These are phyloP conservation scores for Oleoguttula mirabilis DNA, from an alignment of 495 filamentous ascomycete species.

Conservation along the genomic window DNA sequence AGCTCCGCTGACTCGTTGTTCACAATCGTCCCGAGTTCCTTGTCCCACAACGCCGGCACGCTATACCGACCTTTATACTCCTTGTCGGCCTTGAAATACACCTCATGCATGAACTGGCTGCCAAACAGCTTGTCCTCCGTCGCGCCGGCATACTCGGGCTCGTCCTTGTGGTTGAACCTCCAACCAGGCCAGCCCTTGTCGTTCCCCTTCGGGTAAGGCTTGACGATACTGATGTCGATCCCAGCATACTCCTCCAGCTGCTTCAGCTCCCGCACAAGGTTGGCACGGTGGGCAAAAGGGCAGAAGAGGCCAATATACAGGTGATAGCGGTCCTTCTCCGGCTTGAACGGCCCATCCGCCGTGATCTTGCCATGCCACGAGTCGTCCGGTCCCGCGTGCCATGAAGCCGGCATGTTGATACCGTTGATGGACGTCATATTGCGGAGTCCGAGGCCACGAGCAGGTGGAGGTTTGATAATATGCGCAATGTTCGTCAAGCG, in stretches of 20 bases:
- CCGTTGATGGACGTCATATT: not conserved
- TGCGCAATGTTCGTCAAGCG: not conserved
- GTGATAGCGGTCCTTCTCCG: constrained; percentile 29
- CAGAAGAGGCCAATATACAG: constrained; percentile 40
- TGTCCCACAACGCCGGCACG: constrained; percentile 48
- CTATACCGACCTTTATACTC: constrained; percentile 42
- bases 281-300: constrained; percentile 40
- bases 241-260: constrained; percentile 24
- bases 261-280: constrained; percentile 30
- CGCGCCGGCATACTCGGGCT: constrained; percentile 33
- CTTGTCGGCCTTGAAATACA: constrained; percentile 42
- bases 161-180: constrained; percentile 37
- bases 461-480: not conserved
- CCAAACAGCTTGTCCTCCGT: constrained; percentile 42
- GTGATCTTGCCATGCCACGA: constrained; percentile 32
- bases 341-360: constrained; percentile 25
- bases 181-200: constrained; percentile 39
- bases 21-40: constrained; percentile 36
- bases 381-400: constrained; percentile 15
- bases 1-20: constrained; percentile 45
- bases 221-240: constrained; percentile 29
- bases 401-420: constrained; percentile 5
- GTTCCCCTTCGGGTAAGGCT: constrained; percentile 33
- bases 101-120: constrained; percentile 37
- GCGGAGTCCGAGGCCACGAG: too few species aligned